Evolutionary conservation across 2,329 filamentous ascomycete genomes (phyloP).

Genomic region (Fusarium virguliforme): DNA sequence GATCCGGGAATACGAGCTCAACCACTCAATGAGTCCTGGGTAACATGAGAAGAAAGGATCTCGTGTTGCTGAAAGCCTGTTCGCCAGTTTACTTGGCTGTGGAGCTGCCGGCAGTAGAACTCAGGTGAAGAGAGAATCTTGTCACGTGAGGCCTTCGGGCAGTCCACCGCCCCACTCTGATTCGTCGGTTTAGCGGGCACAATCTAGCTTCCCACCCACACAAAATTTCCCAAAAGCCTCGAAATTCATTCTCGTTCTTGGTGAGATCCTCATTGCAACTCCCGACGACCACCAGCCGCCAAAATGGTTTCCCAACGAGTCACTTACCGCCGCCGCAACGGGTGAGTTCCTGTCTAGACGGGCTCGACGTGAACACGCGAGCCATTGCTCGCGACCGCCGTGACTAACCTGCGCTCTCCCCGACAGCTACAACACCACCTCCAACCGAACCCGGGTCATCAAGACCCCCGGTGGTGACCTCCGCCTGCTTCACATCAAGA

Average conservation of each 20-base stretch:
- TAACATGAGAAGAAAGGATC: not conserved
- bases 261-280: slow-evolving; percentile 58
- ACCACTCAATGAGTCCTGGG: not conserved
- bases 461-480: slow-evolving; percentile 98
- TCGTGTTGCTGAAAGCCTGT: slow-evolving; percentile 13
- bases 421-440: slow-evolving; percentile 94
- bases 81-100: slow-evolving; percentile 9
- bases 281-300: slow-evolving; percentile 60
- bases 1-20: slow-evolving; percentile 3
- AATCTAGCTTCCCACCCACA: slow-evolving; percentile 58
- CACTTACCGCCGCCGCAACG: slow-evolving; percentile 84
- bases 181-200: slow-evolving; percentile 60
- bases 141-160: slow-evolving; percentile 41
- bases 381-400: slow-evolving; percentile 29
- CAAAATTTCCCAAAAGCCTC: slow-evolving; percentile 62
- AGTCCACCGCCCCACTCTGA: slow-evolving; percentile 49
- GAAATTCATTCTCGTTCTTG: slow-evolving; percentile 58
- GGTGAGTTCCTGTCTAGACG: slow-evolving; percentile 70
- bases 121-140: not conserved
- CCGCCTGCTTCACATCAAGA: slow-evolving; percentile 99
- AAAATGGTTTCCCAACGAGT: slow-evolving; percentile 74
- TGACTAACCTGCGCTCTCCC: slow-evolving; percentile 47
- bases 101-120: slow-evolving; percentile 17
- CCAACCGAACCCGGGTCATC: slow-evolving; percentile 95
- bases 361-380: slow-evolving; percentile 40